Conservation (phyloP, 2,329 filamentous ascomycete genomes). For the Lecanicillium sp. region DNA sequence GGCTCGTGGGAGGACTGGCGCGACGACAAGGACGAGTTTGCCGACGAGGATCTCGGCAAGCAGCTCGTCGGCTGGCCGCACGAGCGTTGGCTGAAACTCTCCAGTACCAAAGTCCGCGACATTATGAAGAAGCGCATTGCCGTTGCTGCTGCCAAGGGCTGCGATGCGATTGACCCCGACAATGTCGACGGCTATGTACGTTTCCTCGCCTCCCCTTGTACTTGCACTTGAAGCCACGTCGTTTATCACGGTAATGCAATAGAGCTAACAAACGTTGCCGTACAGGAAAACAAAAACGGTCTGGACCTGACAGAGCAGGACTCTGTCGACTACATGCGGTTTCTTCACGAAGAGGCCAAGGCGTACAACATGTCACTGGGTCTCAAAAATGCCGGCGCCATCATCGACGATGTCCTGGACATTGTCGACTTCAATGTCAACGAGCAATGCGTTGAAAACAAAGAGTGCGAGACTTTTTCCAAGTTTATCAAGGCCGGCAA, state of each 20-base stretch:
- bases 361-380: constrained; percentile 52
- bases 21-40: constrained; percentile 48
- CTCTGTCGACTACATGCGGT: constrained; percentile 51
- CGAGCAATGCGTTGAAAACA: constrained; percentile 57
- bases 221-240: too few species aligned
- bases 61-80: constrained; percentile 55
- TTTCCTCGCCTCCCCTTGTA: background rate
- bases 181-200: constrained; percentile 60
- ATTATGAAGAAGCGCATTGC: constrained; percentile 58
- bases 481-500: constrained; percentile 53
- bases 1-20: constrained; percentile 61
- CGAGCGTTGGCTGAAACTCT: constrained; percentile 59
- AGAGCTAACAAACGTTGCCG: too few species aligned
- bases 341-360: constrained; percentile 48
- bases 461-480: constrained; percentile 51
- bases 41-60: constrained; percentile 46
- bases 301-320: constrained; percentile 49
- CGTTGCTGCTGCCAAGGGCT: constrained; percentile 53
- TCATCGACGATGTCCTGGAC: constrained; percentile 42
- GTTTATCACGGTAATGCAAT: too few species aligned
- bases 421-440: constrained; percentile 60
- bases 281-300: constrained; percentile 47
- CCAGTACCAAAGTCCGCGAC: constrained; percentile 47
- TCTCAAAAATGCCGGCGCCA: constrained; percentile 59
- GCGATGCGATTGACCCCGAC: constrained; percentile 63